Percentiles rank a stretch among this genome's conserved stretches.
Evolutionary conservation across 805 yeast species (phyloP).

Genomic region (Yarrowia sp.): DNA sequence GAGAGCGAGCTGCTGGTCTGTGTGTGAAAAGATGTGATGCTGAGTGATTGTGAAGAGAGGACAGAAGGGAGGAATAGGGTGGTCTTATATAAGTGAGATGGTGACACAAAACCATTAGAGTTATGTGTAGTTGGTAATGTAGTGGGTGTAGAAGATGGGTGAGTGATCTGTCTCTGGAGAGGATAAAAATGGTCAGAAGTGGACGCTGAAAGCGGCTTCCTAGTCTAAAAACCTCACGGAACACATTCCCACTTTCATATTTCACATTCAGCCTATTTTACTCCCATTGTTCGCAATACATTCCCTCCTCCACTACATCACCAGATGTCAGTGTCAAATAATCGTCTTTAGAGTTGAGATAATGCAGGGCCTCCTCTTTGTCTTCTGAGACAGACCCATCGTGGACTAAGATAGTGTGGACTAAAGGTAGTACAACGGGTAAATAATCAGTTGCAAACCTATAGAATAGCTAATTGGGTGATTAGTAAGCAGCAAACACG

Average conservation of each 20-base stretch:
- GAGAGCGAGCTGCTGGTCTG: constrained; percentile 23
- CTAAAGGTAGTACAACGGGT: background rate
- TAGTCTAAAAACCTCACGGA: too few species aligned
- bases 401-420: background rate
- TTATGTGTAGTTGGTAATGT: constrained; percentile 2
- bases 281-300: too few species aligned
- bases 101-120: constrained; percentile 7
- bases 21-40: constrained; percentile 4
- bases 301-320: background rate
- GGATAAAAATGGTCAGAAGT: background rate
- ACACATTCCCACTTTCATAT: too few species aligned
- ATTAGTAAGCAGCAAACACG: too few species aligned
- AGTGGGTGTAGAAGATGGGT: background rate
- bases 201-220: background rate
- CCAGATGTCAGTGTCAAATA: background rate
- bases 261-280: too few species aligned
- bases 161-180: background rate
- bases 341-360: constrained; percentile 27
- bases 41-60: constrained; percentile 1
- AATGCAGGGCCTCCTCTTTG: constrained; percentile 16
- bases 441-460: too few species aligned
- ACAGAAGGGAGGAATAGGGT: background rate
- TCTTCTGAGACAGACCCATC: background rate
- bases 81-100: background rate
- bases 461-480: too few species aligned